These are phyloP conservation scores for Backusella liffmaniae DNA, from an alignment of 192 early-diverging fungal species.

Conservation along the genomic window DNA sequence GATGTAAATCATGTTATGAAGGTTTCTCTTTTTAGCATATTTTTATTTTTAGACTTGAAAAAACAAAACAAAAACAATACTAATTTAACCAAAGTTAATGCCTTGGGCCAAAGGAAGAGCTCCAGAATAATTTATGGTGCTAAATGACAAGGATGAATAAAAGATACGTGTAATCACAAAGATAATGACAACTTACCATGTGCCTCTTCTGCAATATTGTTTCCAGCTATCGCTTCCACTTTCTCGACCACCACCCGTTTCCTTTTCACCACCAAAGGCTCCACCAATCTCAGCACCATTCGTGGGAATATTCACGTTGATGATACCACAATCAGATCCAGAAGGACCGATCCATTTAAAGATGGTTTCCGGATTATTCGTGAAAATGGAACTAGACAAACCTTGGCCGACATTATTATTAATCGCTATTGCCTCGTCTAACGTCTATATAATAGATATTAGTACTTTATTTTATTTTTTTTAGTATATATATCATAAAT, in stretches of 20 bases:
- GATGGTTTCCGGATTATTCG: slow-evolving; percentile 71
- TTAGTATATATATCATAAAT: neutral
- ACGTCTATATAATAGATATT: slow-evolving; percentile 35
- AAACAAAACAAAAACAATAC: neutral
- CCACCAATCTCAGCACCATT: slow-evolving; percentile 97
- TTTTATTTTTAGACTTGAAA: neutral
- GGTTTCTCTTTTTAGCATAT: neutral
- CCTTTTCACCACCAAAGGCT: slow-evolving; percentile 98
- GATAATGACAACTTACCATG: slow-evolving; percentile 39
- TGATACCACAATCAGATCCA: slow-evolving; percentile 90
- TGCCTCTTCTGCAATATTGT: slow-evolving; percentile 83
- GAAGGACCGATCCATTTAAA: slow-evolving; percentile 92
- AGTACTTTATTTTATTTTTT: neutral
- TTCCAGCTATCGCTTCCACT: slow-evolving; percentile 93
- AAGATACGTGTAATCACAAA: neutral
- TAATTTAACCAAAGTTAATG: slow-evolving; percentile 85
- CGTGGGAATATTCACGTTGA: slow-evolving; percentile 96
- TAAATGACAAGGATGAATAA: slow-evolving; percentile 32
- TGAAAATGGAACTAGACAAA: slow-evolving; percentile 83
- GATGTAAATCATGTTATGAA: neutral
- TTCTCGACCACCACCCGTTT: slow-evolving; percentile 93
- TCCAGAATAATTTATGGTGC: slow-evolving; percentile 82
- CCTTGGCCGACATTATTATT: slow-evolving; percentile 94
- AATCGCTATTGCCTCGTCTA: slow-evolving; percentile 83
- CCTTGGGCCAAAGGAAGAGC: slow-evolving; percentile 91